Percentiles rank a stretch among this genome's conserved stretches.
These are phyloP conservation scores for Backusella westeae DNA, from an alignment of 192 early-diverging fungal species.

Conservation along the genomic window DNA sequence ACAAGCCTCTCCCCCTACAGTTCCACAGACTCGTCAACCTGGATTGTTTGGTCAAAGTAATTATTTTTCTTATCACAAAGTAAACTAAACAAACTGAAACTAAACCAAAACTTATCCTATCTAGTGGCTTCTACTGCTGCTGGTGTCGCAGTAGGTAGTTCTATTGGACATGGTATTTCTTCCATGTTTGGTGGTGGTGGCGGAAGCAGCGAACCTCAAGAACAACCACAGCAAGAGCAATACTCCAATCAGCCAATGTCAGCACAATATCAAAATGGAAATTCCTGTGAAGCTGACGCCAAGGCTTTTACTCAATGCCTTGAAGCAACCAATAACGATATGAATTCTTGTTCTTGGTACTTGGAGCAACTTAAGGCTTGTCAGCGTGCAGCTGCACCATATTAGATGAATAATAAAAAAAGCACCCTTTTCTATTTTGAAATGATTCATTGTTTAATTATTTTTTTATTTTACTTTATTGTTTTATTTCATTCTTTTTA, in stretches of 20 bases:
- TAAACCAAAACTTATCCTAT: background rate
- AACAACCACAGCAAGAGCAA: slow-evolving; percentile 38
- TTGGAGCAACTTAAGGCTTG: slow-evolving; percentile 91
- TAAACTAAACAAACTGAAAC: background rate
- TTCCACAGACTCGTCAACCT: slow-evolving; percentile 59
- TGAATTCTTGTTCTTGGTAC: slow-evolving; percentile 84
- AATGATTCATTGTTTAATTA: background rate
- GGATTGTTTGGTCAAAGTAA: slow-evolving; percentile 74
- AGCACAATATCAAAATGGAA: slow-evolving; percentile 26
- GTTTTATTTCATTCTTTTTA: background rate
- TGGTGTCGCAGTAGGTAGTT: slow-evolving; percentile 87
- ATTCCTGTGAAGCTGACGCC: slow-evolving; percentile 66
- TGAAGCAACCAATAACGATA: slow-evolving; percentile 77
- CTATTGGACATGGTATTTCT: slow-evolving; percentile 56
- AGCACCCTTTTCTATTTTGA: background rate
- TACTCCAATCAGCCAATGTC: slow-evolving; percentile 28
- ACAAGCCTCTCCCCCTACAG: slow-evolving; percentile 44
- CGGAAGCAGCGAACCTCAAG: slow-evolving; percentile 37
- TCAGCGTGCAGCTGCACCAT: slow-evolving; percentile 55
- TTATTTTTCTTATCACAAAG: background rate
- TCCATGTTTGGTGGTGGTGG: slow-evolving; percentile 26
- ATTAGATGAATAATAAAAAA: slow-evolving; percentile 17
- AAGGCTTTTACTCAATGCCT: slow-evolving; percentile 87
- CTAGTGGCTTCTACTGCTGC: slow-evolving; percentile 86
- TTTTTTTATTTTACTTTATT: background rate